Percentiles rank a stretch among this genome's conserved stretches.
Evolutionary conservation across 768 basidiomycete genomes (phyloP).

Genomic region (Mycena rosella): DNA sequence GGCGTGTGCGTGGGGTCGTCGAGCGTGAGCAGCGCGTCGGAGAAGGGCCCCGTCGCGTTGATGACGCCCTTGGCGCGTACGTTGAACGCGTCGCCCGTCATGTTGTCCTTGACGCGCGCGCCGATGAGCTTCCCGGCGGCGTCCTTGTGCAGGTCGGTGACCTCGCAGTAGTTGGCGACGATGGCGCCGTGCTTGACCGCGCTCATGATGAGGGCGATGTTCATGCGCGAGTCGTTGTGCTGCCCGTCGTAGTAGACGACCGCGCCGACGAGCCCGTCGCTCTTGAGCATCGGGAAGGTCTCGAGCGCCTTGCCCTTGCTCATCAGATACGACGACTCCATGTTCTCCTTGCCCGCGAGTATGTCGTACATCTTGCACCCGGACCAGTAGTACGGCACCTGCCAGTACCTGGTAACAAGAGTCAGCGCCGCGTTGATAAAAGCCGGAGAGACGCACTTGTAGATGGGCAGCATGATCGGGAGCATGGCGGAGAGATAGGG

Average conservation of each 20-base stretch:
- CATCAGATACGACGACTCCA: conserved; percentile 97
- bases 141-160: conserved; percentile 81
- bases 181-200: conserved; percentile 93
- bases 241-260: conserved; percentile 99
- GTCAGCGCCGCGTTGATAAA: conserved; percentile 24
- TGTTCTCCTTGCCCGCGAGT: conserved; percentile 95
- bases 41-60: conserved; percentile 97
- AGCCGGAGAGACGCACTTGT: conserved; percentile 70
- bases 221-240: conserved; percentile 99
- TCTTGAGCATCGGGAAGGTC: conserved; percentile 96
- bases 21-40: conserved; percentile 86
- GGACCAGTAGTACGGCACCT: conserved; percentile 94
- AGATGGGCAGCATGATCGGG: conserved; percentile 97
- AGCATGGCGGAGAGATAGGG: conserved; percentile 94
- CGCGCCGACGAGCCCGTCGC: conserved; percentile 91
- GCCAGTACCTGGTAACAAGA: conserved; percentile 81
- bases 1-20: conserved; percentile 83
- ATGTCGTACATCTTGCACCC: conserved; percentile 98
- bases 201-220: conserved; percentile 93
- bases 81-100: conserved; percentile 87
- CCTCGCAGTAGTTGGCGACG: conserved; percentile 92
- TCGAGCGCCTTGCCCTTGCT: conserved; percentile 93
- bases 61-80: conserved; percentile 91
- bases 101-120: conserved; percentile 81
- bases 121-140: conserved; percentile 74